Base-by-base conservation (phyloP, 306 rosid species). In the Alnus glutinosa region DNA sequence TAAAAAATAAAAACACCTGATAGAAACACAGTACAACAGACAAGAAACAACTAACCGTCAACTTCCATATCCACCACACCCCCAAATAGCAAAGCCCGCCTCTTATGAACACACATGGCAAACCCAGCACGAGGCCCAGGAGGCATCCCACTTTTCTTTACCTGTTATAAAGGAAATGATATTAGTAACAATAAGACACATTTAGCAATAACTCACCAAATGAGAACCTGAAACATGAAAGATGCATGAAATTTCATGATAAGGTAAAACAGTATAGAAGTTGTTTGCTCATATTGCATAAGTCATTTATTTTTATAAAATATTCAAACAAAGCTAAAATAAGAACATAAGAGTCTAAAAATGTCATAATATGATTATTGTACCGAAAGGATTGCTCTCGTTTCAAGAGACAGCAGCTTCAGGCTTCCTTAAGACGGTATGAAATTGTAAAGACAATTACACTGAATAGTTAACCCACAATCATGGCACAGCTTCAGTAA, bases 101-200 rank as follows among this genome's bases (percentile, higher is more conserved):
- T 95, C 89, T 95, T 95, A 78, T 95, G 99, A 80, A 95, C 88
- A 87, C 92, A 86, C 94, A 95, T 90, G 79, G 99, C 89, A 85
- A 93, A 95, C 84, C 99, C 99, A 62, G 99, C 99, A 79, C 97
- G 99, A 62, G 99, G 92, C 49, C 97, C 97, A 54, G 98, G 98
- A 73, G 98, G 99, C 98, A 95, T 95, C 85, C 99, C 99, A 81
- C 94, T 88, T 81, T 91, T 95, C 84, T 93, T 95, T 68, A 93
- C 98, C 99, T 95, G 75, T 71, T 72, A 83, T 76, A 81, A 79
- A 79, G 78, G 59, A 67, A 67, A 42, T 67, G 14, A 37, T n/a
- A 42, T 42, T 39, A 15, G 70, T n/a, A 66, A 39, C 7, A 66
- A 37, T 15, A 66, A 39, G 7, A 37, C 46, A 37, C 71, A 66